Base-by-base conservation (phyloP, 176 grass and related monocot genomes). In the Leersia perrieri region DNA sequence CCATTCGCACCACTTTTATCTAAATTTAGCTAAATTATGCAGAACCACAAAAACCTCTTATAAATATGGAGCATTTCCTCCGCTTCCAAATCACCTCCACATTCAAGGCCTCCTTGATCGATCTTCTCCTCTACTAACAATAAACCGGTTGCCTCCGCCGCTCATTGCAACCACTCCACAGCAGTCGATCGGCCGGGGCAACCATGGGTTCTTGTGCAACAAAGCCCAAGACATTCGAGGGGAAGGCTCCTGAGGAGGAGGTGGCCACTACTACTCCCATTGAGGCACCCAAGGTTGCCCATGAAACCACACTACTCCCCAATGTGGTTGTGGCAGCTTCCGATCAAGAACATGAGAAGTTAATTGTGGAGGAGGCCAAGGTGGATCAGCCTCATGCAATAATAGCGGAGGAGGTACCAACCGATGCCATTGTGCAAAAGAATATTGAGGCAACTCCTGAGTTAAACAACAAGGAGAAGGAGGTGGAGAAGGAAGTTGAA, bases 141-240 rank as follows among this genome's bases (percentile, higher is more conserved):
- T 47, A 83, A 78, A 72, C 36, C 36, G 35, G 70, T 57, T 57
- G 51, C 7, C 51, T 55, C 36, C 5, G 30, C 55, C 4, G 28
- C 30, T 39, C 20, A 25, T 41, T 39, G 81, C 72, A 51, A 33
- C 68, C 22, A 33, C 27, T 26, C 34, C 58, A 77, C 72, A 65
- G 8, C 81, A 70, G 16, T 30, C 18, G n/a, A n/a, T n/a, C n/a
- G n/a, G n/a, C n/a, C n/a, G 66, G 68, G 22, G 55, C 33, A 74
- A 3, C 77, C 71, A 93, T 94, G 91, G 91, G 91, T 70, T 85
- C 77, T 63, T 90, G 91, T 33, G 68, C 82, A 70, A 79, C 74
- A 72, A 90, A 93, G 75, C 73, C 85, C 13, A 90, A 90, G 78
- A 80, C 82, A 2, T 26, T 90, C 32, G 69, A 88, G 61, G 91